Evolutionary conservation across 306 rosid genomes (phyloP), one percentile per base, ranked within the genome.

Genomic region (Adenanthera pavonina): DNA sequence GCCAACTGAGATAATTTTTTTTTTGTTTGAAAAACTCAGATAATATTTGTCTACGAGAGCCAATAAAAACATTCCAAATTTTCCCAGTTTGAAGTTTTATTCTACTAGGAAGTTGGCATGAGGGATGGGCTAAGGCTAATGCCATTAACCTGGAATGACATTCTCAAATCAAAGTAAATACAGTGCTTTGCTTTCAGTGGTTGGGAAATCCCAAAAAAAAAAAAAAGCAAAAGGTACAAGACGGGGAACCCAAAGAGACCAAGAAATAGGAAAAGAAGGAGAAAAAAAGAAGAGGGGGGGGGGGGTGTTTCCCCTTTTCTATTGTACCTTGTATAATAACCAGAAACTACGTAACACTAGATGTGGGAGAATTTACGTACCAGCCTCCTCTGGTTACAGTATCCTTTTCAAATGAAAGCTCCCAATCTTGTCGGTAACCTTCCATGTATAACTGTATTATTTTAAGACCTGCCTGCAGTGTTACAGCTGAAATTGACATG

Each of bases 351-450:
- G n/a, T 11, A 48, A 48, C 76, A 69, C 20, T 80, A 75, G 14
- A 49, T 13, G 54, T 53, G 44, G 74, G 67, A 77, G 49, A 71
- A 59, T 78, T 76, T 53, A 74, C 82, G 76, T 92, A 91, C 98
- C 97, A 95, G 85, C 98, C 97, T 40, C 97, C 98, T 89, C 86
- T 87, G 54, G 62, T 17, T 64, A 90, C 88, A 0, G 97, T 95
- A 80, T 95, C 95, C 78, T 84, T 89, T 87, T 95, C 90, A 74
- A 83, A 95, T 40, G 98, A 92, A 65, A 95, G 97, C 86, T 95
- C 88, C 97, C 98, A 92, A 60, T 95, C 97, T 85, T 95, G 98
- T 75, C 97, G 77, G 81, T 95, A 95, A 59, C 98, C 98, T 85
- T 95, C 97, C 97, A 89, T 87, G 81, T 91, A 90, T 69, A 77